Evolutionary conservation across 192 early-diverging fungal species (phyloP).

Genomic region (Backusella westeae): DNA sequence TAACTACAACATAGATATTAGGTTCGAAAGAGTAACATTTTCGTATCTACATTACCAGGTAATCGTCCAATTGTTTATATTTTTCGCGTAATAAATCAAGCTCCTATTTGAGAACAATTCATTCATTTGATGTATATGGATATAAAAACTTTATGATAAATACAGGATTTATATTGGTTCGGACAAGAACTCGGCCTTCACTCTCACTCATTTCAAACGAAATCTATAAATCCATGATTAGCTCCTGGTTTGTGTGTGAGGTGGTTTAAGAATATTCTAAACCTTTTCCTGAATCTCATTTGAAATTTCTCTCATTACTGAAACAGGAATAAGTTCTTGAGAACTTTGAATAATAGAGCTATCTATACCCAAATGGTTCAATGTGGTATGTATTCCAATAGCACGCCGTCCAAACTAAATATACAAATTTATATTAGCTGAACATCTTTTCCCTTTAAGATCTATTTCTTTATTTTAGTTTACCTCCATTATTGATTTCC

Average conservation of each 20-base stretch:
- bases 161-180: conserved; percentile 46
- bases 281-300: background rate
- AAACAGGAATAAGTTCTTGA: conserved; percentile 10
- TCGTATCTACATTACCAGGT: conserved; percentile 45
- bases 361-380: conserved; percentile 19
- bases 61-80: conserved; percentile 64
- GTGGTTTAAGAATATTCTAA: conserved; percentile 33
- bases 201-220: conserved; percentile 68
- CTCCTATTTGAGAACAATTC: conserved; percentile 37
- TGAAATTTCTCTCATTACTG: background rate
- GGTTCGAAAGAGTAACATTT: background rate
- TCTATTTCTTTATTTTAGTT: background rate
- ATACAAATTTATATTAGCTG: background rate
- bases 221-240: conserved; percentile 39
- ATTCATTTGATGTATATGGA: background rate
- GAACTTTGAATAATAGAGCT: conserved; percentile 25
- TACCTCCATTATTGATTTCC: conserved; percentile 63
- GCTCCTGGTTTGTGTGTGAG: background rate
- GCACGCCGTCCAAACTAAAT: conserved; percentile 57
- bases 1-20: conserved; percentile 26
- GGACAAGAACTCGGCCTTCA: conserved; percentile 61
- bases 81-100: conserved; percentile 67
- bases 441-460: background rate
- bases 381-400: conserved; percentile 43
- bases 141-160: background rate